These are phyloP conservation scores for Hypsizygus ulmarius DNA, from an alignment of 1,284 basidiomycete genomes.

Conservation along the genomic window DNA sequence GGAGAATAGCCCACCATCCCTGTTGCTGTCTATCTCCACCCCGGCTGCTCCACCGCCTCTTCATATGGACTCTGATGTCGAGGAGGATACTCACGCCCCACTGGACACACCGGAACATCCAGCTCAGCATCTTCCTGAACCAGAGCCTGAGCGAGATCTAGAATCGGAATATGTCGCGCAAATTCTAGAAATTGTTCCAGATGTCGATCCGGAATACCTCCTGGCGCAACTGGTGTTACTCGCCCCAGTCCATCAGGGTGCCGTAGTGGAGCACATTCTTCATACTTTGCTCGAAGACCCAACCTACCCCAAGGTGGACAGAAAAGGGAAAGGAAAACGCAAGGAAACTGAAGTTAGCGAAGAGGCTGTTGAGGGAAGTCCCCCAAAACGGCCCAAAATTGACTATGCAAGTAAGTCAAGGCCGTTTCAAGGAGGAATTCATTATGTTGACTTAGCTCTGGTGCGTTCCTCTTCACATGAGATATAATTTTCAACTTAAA, in stretches of 20 bases:
- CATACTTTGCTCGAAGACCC: conserved; percentile 61
- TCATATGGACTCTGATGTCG: neutral
- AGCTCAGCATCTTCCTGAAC: neutral
- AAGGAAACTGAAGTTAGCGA: conserved; percentile 20
- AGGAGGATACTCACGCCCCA: neutral
- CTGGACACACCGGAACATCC: neutral
- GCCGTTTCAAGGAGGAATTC: conserved; percentile 33
- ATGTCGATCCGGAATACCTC: conserved; percentile 56
- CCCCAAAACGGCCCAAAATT: conserved; percentile 36
- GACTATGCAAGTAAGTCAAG: conserved; percentile 53
- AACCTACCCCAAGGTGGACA: conserved; percentile 56
- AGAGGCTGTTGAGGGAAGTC: conserved; percentile 14
- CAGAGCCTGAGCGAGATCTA: conserved; percentile 4
- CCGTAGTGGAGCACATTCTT: conserved; percentile 54
- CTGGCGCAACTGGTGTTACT: conserved; percentile 43
- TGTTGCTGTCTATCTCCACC: neutral
- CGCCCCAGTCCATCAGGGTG: conserved; percentile 28
- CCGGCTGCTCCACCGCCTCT: conserved; percentile 1
- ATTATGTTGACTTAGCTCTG: conserved; percentile 50
- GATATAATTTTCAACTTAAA: neutral
- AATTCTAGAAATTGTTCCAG: conserved; percentile 66
- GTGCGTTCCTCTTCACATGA: conserved; percentile 34
- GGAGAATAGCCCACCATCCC: conserved; percentile 23
- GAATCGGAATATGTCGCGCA: conserved; percentile 34
- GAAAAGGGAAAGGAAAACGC: conserved; percentile 53